Conservation (phyloP, 2,329 filamentous ascomycete species). For the Pseudogymnoascus sp. region DNA sequence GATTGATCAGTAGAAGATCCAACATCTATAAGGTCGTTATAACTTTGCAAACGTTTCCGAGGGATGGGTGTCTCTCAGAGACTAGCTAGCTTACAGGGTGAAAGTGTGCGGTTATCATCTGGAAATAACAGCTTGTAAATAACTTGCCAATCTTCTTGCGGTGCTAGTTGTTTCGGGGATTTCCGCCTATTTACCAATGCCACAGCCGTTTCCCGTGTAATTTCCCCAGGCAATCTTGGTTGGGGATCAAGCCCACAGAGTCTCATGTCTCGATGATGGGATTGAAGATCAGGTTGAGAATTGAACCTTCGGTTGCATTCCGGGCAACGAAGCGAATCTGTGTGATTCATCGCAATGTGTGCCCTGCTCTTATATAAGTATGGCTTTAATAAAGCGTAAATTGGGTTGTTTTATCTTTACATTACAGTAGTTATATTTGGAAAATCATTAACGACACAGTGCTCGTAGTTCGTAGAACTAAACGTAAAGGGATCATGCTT, state of each 20-base stretch:
- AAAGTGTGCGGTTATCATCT: constrained; percentile 11
- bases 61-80: background rate
- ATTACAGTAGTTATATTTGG: constrained; percentile 11
- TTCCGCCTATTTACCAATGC: constrained; percentile 14
- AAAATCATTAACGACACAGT: background rate
- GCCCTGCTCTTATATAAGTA: constrained; percentile 8
- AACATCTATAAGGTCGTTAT: background rate
- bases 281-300: constrained; percentile 12
- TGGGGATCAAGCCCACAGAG: constrained; percentile 11
- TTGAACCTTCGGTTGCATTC: constrained; percentile 15
- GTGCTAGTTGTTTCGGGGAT: constrained; percentile 9
- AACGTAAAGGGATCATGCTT: constrained; percentile 16
- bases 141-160: constrained; percentile 15
- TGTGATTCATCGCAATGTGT: constrained; percentile 16
- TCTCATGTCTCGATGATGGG: constrained; percentile 14
- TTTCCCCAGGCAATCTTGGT: background rate
- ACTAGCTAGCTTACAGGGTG: constrained; percentile 25
- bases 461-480: background rate
- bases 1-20: background rate
- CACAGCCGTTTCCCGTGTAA: constrained; percentile 6
- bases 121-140: constrained; percentile 19
- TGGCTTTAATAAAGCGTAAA: background rate
- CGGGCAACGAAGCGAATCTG: constrained; percentile 12
- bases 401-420: constrained; percentile 15
- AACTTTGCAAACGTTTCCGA: background rate